Evolutionary conservation across 2,329 filamentous ascomycete genomes (phyloP), one percentile per base, ranked within the genome.

Genomic region (Botrytis galanthina): DNA sequence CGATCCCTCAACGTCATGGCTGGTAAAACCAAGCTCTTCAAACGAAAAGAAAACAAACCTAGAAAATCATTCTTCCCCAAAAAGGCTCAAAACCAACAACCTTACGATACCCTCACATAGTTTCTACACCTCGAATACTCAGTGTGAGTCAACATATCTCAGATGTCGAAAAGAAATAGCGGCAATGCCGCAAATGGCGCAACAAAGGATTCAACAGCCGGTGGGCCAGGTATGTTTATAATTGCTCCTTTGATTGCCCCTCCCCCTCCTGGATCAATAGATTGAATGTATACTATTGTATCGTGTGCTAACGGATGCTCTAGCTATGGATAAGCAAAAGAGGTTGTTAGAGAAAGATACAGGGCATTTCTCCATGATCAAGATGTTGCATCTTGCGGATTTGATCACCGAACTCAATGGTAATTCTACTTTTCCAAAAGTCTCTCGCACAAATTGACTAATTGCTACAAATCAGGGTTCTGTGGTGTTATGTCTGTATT

Each of bases 401-500:
- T 86, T 94, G 79, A 93, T 97, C 84, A 95, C 94, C 44, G 89
- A 95, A 83, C 83, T 95, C 82, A 93, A 97, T 82, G 88, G 93
- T 91, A 84, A 70, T 44, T n/a, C 51, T 29, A 14, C 63, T 18
- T 37, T n/a, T 32, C 18, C 26, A 26, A 73, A 81, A 73, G 54
- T 39, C 75, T 62, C 51, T 22, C 54, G 44, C 39, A 67, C 51
- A 42, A 37, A 26, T 57, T 46, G 66, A 39, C 29, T 70, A 42
- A 64, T 14, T 51, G 20, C 42, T 73, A 48, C 48, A 39, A 37
- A 29, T 37, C 73, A 91, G 92, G 93, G 77, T 92, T 94, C 83
- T 96, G 93, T 84, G 93, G 93, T 77, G 90, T 97, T 82, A 95
- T 98, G 92, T 98, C 95, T 81, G 89, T 99, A 81, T 95, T 98